Percentiles rank a stretch among this genome's conserved stretches.
Conservation (phyloP, 2,329 filamentous ascomycete genomes). For the Neopestalotiopsis rosae region DNA sequence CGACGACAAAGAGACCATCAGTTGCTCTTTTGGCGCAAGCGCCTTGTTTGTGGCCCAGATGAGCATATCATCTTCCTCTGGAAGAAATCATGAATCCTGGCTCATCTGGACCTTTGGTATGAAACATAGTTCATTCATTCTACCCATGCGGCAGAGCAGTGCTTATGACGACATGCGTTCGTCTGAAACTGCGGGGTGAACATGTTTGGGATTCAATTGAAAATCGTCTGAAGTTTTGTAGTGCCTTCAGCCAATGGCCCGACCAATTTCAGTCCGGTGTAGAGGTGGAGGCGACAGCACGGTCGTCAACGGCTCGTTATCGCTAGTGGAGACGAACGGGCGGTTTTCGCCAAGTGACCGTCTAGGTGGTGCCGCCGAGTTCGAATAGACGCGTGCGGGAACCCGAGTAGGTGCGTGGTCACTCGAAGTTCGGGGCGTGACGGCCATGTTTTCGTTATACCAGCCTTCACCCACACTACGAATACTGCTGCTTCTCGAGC, state of each 20-base stretch:
- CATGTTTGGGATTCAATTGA: background rate
- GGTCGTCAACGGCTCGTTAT: constrained; percentile 41
- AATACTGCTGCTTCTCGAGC: constrained; percentile 45
- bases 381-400: constrained; percentile 50
- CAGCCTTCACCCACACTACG: constrained; percentile 47
- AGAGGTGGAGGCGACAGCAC: constrained; percentile 56
- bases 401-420: constrained; percentile 31
- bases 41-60: background rate
- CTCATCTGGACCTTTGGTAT: background rate
- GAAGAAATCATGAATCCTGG: background rate
- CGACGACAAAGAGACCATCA: background rate
- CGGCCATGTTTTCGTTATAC: constrained; percentile 41
- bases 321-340: constrained; percentile 2
- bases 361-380: constrained; percentile 48
- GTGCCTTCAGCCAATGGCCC: constrained; percentile 55
- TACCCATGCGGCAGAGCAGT: background rate
- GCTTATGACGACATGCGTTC: background rate
- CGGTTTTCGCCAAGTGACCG: constrained; percentile 48
- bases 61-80: background rate
- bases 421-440: constrained; percentile 42
- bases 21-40: background rate
- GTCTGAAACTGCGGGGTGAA: background rate
- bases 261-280: constrained; percentile 53
- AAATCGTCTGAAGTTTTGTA: background rate
- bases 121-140: background rate